Conservation (phyloP, 2,329 filamentous ascomycete species). For the Neurospora sp. region DNA sequence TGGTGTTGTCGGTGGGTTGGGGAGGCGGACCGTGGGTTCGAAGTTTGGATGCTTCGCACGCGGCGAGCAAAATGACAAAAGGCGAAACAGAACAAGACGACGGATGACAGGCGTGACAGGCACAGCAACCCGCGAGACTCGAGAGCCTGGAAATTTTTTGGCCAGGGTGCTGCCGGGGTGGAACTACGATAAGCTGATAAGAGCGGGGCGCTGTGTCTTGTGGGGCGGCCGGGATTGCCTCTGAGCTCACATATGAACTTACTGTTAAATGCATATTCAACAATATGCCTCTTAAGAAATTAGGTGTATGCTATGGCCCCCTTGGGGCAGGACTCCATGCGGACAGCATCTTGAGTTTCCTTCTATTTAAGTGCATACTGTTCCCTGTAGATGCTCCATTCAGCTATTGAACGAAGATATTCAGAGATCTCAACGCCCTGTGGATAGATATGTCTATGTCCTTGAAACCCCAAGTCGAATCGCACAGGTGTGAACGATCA, state of each 20-base stretch:
- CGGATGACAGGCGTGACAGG: background rate
- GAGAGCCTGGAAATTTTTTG: constrained; percentile 17
- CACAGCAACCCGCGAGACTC: background rate
- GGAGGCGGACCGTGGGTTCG: background rate
- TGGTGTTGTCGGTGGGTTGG: constrained; percentile 6
- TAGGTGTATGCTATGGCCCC: background rate
- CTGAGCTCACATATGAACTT: background rate
- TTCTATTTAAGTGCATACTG: background rate
- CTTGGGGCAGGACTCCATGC: background rate
- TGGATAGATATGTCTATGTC: background rate
- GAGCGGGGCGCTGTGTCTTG: constrained; percentile 2
- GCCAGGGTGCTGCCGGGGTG: constrained; percentile 9
- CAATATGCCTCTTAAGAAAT: background rate
- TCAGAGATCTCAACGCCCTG: background rate
- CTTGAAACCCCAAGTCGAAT: background rate
- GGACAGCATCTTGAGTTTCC: background rate
- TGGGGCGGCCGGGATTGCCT: background rate
- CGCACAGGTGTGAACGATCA: background rate
- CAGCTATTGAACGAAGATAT: background rate
- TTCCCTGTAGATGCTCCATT: background rate
- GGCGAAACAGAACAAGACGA: background rate
- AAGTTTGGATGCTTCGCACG: background rate
- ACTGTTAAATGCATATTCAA: background rate
- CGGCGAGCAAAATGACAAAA: background rate
- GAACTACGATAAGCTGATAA: constrained; percentile 19